Base-by-base conservation (phyloP, 345 rosid species). In the Boechera retrofracta region DNA sequence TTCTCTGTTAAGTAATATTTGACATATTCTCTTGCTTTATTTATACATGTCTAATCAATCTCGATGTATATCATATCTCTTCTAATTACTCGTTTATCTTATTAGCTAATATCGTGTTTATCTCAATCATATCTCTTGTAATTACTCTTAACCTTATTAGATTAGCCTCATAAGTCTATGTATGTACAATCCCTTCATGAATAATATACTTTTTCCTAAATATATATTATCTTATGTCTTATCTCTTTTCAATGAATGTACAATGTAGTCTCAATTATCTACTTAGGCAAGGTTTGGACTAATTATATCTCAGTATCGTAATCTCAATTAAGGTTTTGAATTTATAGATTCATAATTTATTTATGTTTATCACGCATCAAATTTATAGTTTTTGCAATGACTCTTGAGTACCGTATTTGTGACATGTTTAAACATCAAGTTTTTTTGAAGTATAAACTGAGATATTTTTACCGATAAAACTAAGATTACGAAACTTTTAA, bases 1-100 rank as follows among this genome's bases (percentile, higher is more conserved):
- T 87, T 87, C 87, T 88, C 85, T 87, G 62, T 78, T 83, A 39
- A 36, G 4, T 12, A 4, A 5, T 63, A 31, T 56, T n/a, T 75
- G 24, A 61, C 69, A 48, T 55, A 65, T 31, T 73, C 64, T 35
- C 36, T 73, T 64, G 54, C 77, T 21, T 21, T 21, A 21, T 21
- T 21, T 21, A 21, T 21, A 21, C 1, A 21, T 21, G 24, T 21
- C 24, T 21, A 21, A 21, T 21, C 39, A 72, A 61, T 61, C 31
- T 73, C 62, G 29, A 21, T 62, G 12, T 64, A 39, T 64, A 54
- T 55, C 44, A 48, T 11, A 63, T 63, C 52, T 56, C 13, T 64
- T 64, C 38, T 65, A 44, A 44, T 74, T 63, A 64, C 28, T 29
- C 44, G 24, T 13, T 49, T 11, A 52, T 16, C 24, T 39, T 3